Base-by-base conservation (phyloP, 176 grass and related monocot genomes). In the Echinochloa phyllopogon region DNA sequence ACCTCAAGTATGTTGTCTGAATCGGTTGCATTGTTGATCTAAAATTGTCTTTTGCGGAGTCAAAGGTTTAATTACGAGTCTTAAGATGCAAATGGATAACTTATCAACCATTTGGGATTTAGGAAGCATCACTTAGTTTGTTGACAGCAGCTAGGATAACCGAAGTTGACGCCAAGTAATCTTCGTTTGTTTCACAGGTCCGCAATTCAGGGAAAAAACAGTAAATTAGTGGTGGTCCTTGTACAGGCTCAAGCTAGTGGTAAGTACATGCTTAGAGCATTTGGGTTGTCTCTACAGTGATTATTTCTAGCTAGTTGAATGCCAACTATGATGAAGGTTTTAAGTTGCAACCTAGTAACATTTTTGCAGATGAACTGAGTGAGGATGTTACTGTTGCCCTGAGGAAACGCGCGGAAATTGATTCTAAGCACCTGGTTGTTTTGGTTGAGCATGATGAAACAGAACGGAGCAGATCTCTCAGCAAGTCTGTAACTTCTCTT, bases 321-420 rank as follows among this genome's bases (percentile, higher is more conserved):
- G 27, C 47, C 64, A 78, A 43, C 62, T 65, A 56, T 25, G 53
- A 23, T 59, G 43, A 77, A 57, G 33, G 3, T 76, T 72, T 64
- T 83, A 72, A 86, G 48, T 25, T 52, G 23, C 78, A 50, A 45
- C 29, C 20, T 61, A 75, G 80, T 62, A 52, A 77, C 85, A 44
- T 72, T 72, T 73, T 73, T 82, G 74, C 89, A 98, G 96, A 94
- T 77, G 96, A 96, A 45, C 84, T 92, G 63, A 92, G 82, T 10
- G 91, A 99, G 87, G 94, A 99, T 76, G 49, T 96, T 80, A 92
- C 82, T 56, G 82, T 94, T 89, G 89, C 96, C 24, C 72, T 99
- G 84, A 96, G 91, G 74, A 99, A 99, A 85, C 91, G 91, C 42
- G 96, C 90, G 18, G 96, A 99, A 84, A 88, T 99, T 71, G 96